These are phyloP conservation scores for Candida lessepsii DNA, from an alignment of 805 yeast species.

Conservation along the genomic window DNA sequence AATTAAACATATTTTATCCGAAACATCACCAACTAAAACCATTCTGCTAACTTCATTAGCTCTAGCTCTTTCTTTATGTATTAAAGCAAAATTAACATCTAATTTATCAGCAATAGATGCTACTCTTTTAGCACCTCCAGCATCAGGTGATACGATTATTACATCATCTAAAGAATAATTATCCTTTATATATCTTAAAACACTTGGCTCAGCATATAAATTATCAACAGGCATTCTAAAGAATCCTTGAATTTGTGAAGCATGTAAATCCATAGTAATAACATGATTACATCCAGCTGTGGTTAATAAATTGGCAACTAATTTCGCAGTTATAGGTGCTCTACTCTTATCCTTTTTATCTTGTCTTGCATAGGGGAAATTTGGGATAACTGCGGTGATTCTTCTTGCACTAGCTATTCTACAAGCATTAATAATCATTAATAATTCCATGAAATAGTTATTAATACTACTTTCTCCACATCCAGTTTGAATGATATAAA, in stretches of 20 bases:
- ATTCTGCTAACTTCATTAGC: constrained; percentile 93
- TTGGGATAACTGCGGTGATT: constrained; percentile 79
- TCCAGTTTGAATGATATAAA: constrained; percentile 76
- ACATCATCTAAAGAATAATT: constrained; percentile 56
- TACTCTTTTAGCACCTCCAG: constrained; percentile 98
- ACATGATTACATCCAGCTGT: constrained; percentile 87
- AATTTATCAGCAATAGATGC: constrained; percentile 90
- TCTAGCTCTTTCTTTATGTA: constrained; percentile 92
- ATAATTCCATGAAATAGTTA: constrained; percentile 69
- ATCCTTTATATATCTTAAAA: constrained; percentile 70
- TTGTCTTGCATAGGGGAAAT: constrained; percentile 86
- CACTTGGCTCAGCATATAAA: constrained; percentile 80
- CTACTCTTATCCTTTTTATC: constrained; percentile 82
- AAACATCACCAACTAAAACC: constrained; percentile 96
- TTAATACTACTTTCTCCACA: constrained; percentile 66
- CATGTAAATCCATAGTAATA: constrained; percentile 84
- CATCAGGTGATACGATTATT: constrained; percentile 88
- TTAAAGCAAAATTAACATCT: constrained; percentile 90
- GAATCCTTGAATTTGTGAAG: constrained; percentile 87
- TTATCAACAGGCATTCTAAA: constrained; percentile 83
- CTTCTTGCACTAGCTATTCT: constrained; percentile 80
- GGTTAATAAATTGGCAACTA: constrained; percentile 77
- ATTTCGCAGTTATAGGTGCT: constrained; percentile 83
- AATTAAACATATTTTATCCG: constrained; percentile 74
- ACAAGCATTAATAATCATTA: constrained; percentile 81